Percentiles rank a stretch among this genome's conserved stretches.
phyloP scores from a whole-genome alignment of 2,329 filamentous ascomycete species.

The Graphiopsis chlorocephala region DNA sequence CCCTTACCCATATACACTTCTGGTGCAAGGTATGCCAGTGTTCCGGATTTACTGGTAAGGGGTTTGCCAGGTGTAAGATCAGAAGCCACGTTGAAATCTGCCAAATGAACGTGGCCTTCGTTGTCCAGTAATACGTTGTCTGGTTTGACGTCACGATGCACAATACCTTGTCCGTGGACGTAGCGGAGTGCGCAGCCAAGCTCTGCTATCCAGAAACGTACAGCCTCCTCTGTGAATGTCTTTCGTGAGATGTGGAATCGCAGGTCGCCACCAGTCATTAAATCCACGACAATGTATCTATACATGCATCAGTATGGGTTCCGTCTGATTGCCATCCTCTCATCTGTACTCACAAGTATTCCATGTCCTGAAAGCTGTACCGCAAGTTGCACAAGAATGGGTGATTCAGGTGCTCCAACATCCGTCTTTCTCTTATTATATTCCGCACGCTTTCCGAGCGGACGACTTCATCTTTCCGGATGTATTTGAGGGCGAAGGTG shows the following conservation, averaged over 20 bases:
- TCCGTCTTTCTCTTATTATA: constrained; percentile 93
- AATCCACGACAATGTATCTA: constrained; percentile 88
- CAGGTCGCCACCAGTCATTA: constrained; percentile 96
- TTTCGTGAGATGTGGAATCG: constrained; percentile 98
- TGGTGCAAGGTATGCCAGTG: constrained; percentile 89
- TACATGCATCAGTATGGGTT: background rate
- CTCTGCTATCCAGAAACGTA: constrained; percentile 95
- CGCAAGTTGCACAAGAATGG: constrained; percentile 97
- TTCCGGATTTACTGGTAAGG: constrained; percentile 93
- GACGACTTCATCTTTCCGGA: constrained; percentile 98
- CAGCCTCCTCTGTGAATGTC: constrained; percentile 94
- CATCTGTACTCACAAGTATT: constrained; percentile 74
- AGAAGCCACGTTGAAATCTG: constrained; percentile 97
- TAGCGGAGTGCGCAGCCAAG: constrained; percentile 87
- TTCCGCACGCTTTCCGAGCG: constrained; percentile 97
- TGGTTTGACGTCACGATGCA: constrained; percentile 87
- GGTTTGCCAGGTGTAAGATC: constrained; percentile 80
- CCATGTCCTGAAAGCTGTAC: constrained; percentile 98
- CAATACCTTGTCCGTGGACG: constrained; percentile 80
- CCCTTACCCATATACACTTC: constrained; percentile 91
- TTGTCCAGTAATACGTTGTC: constrained; percentile 87
- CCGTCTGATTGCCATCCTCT: background rate
- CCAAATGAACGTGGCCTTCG: constrained; percentile 92
- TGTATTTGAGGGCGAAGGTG: constrained; percentile 96
- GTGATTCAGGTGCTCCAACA: constrained; percentile 97